phyloP scores from a whole-genome alignment of 441 rosid genomes.

The Euphorbia schlechtendalii region DNA sequence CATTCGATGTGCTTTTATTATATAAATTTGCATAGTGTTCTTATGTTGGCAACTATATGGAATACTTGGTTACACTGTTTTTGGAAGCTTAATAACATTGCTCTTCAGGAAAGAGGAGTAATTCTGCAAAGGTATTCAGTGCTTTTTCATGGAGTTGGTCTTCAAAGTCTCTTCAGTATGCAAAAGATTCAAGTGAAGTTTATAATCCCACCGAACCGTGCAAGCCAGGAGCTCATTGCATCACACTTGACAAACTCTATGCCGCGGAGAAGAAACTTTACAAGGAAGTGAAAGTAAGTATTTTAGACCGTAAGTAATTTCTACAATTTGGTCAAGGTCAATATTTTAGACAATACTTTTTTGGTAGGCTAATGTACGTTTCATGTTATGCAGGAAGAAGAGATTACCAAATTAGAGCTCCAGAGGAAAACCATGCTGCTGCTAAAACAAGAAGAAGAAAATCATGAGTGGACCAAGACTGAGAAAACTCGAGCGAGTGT shows the following conservation, averaged over 20 bases:
- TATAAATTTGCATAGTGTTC: not conserved
- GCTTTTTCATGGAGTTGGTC: slow-evolving; percentile 93
- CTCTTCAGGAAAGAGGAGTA: slow-evolving; percentile 69
- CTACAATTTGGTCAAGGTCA: too few species aligned
- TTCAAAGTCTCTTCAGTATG: slow-evolving; percentile 56
- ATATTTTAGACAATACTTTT: too few species aligned
- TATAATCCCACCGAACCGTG: slow-evolving; percentile 56
- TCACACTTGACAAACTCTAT: slow-evolving; percentile 71
- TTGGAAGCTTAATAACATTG: slow-evolving; percentile 12
- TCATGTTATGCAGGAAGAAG: slow-evolving; percentile 56
- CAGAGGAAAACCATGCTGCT: slow-evolving; percentile 60
- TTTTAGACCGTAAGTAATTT: too few species aligned
- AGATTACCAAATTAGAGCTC: slow-evolving; percentile 56
- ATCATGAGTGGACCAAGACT: slow-evolving; percentile 44
- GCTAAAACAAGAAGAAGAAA: slow-evolving; percentile 64
- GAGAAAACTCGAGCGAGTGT: slow-evolving; percentile 58
- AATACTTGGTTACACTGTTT: not conserved
- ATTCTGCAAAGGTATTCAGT: slow-evolving; percentile 82
- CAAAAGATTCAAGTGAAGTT: slow-evolving; percentile 34
- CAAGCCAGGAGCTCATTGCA: slow-evolving; percentile 79
- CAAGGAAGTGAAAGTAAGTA: slow-evolving; percentile 67
- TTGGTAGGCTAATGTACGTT: too few species aligned
- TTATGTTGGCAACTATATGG: too few species aligned
- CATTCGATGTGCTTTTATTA: not conserved
- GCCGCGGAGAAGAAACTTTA: slow-evolving; percentile 73